Percentiles rank a stretch among this genome's conserved stretches.
These are phyloP conservation scores for Perkinsus chesapeaki DNA, from an alignment of 169 alveolate genomes.

Conservation along the genomic window DNA sequence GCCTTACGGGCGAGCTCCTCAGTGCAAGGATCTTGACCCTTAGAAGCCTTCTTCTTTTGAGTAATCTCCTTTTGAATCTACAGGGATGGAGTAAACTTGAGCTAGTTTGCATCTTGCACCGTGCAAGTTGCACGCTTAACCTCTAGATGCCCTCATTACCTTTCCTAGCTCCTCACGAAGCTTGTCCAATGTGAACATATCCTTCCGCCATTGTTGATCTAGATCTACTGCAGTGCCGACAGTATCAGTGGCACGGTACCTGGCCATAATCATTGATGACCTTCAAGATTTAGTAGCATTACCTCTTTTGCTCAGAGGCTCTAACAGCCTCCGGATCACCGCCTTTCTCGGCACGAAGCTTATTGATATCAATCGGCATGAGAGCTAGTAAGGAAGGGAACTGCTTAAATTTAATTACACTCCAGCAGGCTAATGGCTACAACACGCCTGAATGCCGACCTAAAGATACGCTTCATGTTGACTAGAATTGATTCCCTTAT, in stretches of 20 bases:
- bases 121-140: slow-evolving; percentile 42
- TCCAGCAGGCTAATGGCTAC: neutral
- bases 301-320: slow-evolving; percentile 25
- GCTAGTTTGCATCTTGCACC: slow-evolving; percentile 25
- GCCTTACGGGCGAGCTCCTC: slow-evolving; percentile 4
- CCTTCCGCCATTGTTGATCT: slow-evolving; percentile 66
- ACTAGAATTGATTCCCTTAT: too few relatives aligned
- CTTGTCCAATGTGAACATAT: slow-evolving; percentile 56
- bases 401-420: neutral
- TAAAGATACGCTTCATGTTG: too few relatives aligned
- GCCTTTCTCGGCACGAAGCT: slow-evolving; percentile 46
- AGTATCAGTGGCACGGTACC: neutral
- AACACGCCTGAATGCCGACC: neutral
- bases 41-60: slow-evolving; percentile 43
- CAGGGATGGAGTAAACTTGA: slow-evolving; percentile 16
- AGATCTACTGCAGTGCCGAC: neutral
- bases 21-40: slow-evolving; percentile 7
- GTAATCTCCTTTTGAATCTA: slow-evolving; percentile 43
- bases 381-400: neutral
- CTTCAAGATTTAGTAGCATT: neutral
- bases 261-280: neutral
- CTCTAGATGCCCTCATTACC: slow-evolving; percentile 19
- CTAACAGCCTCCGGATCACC: slow-evolving; percentile 43
- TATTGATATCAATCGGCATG: slow-evolving; percentile 48
- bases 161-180: slow-evolving; percentile 40